Percentiles rank a stretch among this genome's conserved stretches.
These are phyloP conservation scores for Maudiozyma serrabonitensis DNA, from an alignment of 805 yeast species.

Conservation along the genomic window DNA sequence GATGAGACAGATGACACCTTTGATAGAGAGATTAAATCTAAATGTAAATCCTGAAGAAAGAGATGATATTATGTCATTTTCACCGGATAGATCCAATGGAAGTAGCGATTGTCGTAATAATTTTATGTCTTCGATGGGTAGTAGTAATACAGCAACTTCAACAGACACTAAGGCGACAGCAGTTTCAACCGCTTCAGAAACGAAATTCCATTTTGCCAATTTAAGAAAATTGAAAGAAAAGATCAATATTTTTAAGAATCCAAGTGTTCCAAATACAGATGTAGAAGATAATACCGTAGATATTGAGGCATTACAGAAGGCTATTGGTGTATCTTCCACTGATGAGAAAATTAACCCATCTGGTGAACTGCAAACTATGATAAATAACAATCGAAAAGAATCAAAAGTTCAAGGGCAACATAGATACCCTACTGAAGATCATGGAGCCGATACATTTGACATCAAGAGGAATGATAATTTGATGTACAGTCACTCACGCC, in stretches of 20 bases:
- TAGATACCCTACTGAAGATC: background rate
- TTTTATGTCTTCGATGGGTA: constrained; percentile 19
- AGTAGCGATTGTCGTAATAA: constrained; percentile 5
- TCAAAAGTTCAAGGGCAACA: background rate
- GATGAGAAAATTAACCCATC: constrained; percentile 9
- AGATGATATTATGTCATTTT: background rate
- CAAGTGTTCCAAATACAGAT: constrained; percentile 10
- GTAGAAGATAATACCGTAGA: constrained; percentile 19
- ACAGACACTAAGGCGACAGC: constrained; percentile 17
- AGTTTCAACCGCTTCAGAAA: constrained; percentile 22
- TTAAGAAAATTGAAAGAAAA: constrained; percentile 27
- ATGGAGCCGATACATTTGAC: background rate
- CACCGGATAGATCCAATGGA: constrained; percentile 2
- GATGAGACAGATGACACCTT: constrained; percentile 22
- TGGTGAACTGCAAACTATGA: background rate
- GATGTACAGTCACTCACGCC: no score
- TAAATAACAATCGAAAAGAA: background rate
- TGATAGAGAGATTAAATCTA: background rate
- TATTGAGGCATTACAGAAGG: constrained; percentile 30
- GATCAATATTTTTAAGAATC: constrained; percentile 28
- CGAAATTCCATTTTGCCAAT: constrained; percentile 29
- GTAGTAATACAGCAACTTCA: constrained; percentile 15
- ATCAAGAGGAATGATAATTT: no score
- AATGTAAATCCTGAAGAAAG: background rate
- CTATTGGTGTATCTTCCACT: constrained; percentile 24